These are phyloP conservation scores for Naganishia vaughanmartiniae DNA, from an alignment of 768 basidiomycete genomes.

Conservation along the genomic window DNA sequence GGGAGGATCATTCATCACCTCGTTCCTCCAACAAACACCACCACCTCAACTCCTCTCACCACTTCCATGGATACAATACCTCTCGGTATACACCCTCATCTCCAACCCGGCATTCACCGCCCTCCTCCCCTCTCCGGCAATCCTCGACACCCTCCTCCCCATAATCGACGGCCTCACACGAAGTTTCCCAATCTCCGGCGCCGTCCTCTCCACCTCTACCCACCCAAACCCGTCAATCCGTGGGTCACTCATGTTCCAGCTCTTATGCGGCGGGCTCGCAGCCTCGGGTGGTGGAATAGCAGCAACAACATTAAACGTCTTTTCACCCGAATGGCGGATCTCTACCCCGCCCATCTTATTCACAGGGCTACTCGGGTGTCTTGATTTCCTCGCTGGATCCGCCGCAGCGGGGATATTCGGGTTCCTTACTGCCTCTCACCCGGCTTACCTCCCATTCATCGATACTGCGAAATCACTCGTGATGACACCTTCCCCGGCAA, in stretches of 20 bases:
- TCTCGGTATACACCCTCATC: conserved; percentile 30
- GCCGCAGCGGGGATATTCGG: conserved; percentile 28
- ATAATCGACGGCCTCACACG: conserved; percentile 33
- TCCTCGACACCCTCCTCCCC: conserved; percentile 32
- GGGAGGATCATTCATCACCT: conserved; percentile 32
- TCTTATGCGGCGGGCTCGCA: conserved; percentile 29
- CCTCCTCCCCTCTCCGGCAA: conserved; percentile 16
- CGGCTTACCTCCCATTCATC: conserved; percentile 24
- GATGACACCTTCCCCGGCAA: neutral
- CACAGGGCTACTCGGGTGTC: conserved; percentile 9
- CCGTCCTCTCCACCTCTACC: conserved; percentile 21
- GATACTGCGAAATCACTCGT: neutral
- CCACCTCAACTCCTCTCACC: conserved; percentile 33
- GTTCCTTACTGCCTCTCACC: conserved; percentile 25
- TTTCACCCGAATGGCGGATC: conserved; percentile 30
- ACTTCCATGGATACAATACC: conserved; percentile 30
- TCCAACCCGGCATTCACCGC: conserved; percentile 20
- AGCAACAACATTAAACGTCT: conserved; percentile 31
- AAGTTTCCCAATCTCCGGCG: conserved; percentile 34
- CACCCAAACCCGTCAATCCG: conserved; percentile 29
- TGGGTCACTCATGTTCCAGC: conserved; percentile 26
- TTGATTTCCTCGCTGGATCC: conserved; percentile 28
- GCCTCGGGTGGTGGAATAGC: conserved; percentile 29
- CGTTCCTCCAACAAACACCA: conserved; percentile 26
- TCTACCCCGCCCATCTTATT: conserved; percentile 32